Evolutionary conservation across 73 alveolate species (phyloP), one percentile per base, ranked within the genome.

Genomic region (Paramecium sonneborni): DNA sequence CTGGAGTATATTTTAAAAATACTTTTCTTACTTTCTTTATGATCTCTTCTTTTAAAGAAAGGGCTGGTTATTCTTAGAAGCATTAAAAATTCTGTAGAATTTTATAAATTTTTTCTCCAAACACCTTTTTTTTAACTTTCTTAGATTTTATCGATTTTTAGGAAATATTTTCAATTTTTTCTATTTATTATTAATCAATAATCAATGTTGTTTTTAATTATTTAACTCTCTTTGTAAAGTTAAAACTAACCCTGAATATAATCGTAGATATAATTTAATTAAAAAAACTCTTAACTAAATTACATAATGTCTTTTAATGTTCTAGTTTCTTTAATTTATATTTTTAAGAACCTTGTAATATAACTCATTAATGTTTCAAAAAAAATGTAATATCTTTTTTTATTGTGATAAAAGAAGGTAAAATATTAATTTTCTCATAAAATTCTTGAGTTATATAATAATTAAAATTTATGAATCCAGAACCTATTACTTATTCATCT

Each of bases 401-500:
- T 39, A 15, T 3, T 14, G 6, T 46, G 12, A 21, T 18, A 20
- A 18, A 52, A 52, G 4, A 3, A 18, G 2, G 30, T n/a, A 18
- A 52, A 52, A 52, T n/a, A 52, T 4, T 2, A 2, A 35, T 4
- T 35, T 35, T 2, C 6, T 52, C 6, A 18, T 52, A 52, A 18
- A 67, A 14, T 4, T 3, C 85, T 32, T 14, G 6, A 67, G 46
- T 67, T 67, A 67, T 67, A 30, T 67, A 12, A 67, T 67, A 14
- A 28, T 32, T 37, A 74, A 74, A n/a, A 79, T 79, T 79, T 21
- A 79, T 79, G 90, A 39, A 44, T 24, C 41, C 90, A 23, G 72
- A 79, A 21, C 90, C 90, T 21, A 79, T 79, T 39, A 79, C 90
- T 43, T 79, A 79, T 44, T 79, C 90, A 10, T 79, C 90, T 11